Evolutionary conservation across 331 rosid species (phyloP).

Genomic region (Malus hybrid): DNA sequence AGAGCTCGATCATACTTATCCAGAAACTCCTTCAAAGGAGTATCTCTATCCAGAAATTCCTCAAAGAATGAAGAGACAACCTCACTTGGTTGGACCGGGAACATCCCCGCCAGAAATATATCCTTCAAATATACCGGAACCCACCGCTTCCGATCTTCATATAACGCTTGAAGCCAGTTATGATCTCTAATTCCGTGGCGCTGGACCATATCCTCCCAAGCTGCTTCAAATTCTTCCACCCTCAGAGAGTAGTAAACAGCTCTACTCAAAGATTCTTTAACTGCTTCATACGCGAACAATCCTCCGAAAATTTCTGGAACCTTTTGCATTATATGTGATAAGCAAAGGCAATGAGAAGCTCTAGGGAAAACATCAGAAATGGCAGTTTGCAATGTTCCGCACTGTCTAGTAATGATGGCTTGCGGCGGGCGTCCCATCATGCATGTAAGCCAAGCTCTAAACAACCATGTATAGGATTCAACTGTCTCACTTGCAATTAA

Average conservation of each 20-base stretch:
- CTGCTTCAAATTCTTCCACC: conserved; percentile 54
- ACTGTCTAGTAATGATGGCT: conserved; percentile 43
- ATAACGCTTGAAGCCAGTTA: conserved; percentile 56
- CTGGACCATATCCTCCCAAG: conserved; percentile 65
- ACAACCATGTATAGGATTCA: conserved; percentile 69
- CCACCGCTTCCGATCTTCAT: conserved; percentile 57
- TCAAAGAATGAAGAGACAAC: conserved; percentile 33
- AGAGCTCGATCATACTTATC: conserved; percentile 46
- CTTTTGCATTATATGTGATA: conserved; percentile 38
- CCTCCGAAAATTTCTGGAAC: conserved; percentile 48
- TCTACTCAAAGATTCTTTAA: conserved; percentile 30
- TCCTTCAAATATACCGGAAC: conserved; percentile 57
- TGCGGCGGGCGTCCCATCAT: conserved; percentile 64
- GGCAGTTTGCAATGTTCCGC: conserved; percentile 35
- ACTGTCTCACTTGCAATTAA: conserved; percentile 43
- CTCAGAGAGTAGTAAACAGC: conserved; percentile 50
- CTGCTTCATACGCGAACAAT: conserved; percentile 33
- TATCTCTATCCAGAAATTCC: conserved; percentile 31
- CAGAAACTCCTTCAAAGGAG: conserved; percentile 42
- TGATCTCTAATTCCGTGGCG: conserved; percentile 37
- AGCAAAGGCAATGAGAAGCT: conserved; percentile 55
- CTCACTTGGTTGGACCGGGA: conserved; percentile 38
- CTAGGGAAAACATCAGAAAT: conserved; percentile 64
- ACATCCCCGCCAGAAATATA: conserved; percentile 51
- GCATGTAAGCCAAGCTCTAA: conserved; percentile 71